Evolutionary conservation across 2,329 filamentous ascomycete species (phyloP).

Genomic region (Stagonosporopsis vannaccii): DNA sequence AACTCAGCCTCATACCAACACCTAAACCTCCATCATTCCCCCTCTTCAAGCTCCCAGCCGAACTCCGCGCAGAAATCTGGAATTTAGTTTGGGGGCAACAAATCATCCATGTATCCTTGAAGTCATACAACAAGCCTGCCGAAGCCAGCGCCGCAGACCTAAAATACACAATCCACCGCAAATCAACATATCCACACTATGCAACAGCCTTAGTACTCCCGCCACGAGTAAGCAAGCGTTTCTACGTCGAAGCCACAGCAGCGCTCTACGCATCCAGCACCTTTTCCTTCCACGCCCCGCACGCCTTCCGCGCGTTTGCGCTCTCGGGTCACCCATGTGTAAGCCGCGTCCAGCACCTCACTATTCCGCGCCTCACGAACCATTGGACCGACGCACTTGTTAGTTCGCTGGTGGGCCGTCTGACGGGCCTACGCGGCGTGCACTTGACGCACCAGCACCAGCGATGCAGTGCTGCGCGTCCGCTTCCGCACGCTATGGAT

Average conservation of each 20-base stretch:
- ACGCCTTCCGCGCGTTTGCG: constrained; percentile 3
- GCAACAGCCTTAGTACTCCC: not conserved
- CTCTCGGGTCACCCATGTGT: not conserved
- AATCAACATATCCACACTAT: not conserved
- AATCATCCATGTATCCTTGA: not conserved
- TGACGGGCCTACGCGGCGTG: not conserved
- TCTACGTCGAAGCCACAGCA: not conserved
- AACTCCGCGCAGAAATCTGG: constrained; percentile 5
- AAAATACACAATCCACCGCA: not conserved
- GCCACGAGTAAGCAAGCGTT: not conserved
- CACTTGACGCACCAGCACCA: not conserved
- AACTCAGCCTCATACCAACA: not conserved
- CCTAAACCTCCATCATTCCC: not conserved
- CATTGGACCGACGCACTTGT: not conserved
- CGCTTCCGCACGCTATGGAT: not conserved
- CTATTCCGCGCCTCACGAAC: not conserved
- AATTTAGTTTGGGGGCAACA: not conserved
- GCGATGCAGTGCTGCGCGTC: not conserved
- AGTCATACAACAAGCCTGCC: not conserved
- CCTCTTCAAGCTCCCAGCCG: constrained; percentile 2
- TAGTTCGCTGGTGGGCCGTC: not conserved
- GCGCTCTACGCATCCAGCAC: not conserved
- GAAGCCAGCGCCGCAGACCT: not conserved
- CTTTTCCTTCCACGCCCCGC: not conserved
- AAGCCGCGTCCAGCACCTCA: not conserved